A percentile compares a stretch with the other conserved stretches of the same genome.
Evolutionary conservation across 2,329 filamentous ascomycete genomes (phyloP).

Genomic region (Lachnellula arida): DNA sequence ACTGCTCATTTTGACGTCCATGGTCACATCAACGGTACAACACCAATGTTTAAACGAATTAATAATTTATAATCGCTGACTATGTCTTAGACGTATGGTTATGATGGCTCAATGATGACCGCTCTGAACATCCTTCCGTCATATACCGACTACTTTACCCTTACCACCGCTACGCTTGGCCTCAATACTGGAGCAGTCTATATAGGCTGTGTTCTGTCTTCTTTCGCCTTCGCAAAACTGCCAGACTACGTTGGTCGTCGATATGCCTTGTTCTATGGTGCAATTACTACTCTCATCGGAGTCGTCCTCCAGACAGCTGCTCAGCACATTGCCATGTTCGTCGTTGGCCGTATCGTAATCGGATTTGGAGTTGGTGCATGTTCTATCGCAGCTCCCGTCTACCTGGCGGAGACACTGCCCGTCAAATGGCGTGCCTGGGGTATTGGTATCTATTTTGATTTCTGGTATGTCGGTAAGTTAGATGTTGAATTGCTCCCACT

Average conservation of each 20-base stretch:
- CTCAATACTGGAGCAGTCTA: constrained; percentile 52
- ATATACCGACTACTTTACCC: constrained; percentile 51
- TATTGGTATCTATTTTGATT: background rate
- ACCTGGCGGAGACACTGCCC: constrained; percentile 46
- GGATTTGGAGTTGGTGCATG: constrained; percentile 18
- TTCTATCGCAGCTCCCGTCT: constrained; percentile 33
- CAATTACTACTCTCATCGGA: constrained; percentile 14
- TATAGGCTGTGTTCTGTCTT: constrained; percentile 45
- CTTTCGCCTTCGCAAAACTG: constrained; percentile 35
- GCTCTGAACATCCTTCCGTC: constrained; percentile 53
- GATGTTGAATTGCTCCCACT: background rate
- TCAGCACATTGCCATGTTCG: constrained; percentile 24
- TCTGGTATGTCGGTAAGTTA: background rate
- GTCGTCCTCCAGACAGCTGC: constrained; percentile 22
- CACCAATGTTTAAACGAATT: background rate
- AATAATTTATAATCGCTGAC: background rate
- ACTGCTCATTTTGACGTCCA: constrained; percentile 5
- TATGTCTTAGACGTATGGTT: constrained; percentile 19
- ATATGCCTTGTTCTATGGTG: constrained; percentile 16
- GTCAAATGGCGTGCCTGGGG: constrained; percentile 42
- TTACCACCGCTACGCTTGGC: constrained; percentile 46
- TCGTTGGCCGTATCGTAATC: constrained; percentile 20
- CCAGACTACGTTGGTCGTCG: constrained; percentile 36
- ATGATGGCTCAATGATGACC: constrained; percentile 35
- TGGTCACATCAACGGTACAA: constrained; percentile 17